Percentiles rank a stretch among this genome's conserved stretches.
Evolutionary conservation across 257 asterid genomes (phyloP).

Genomic region (Perilla frutescens): DNA sequence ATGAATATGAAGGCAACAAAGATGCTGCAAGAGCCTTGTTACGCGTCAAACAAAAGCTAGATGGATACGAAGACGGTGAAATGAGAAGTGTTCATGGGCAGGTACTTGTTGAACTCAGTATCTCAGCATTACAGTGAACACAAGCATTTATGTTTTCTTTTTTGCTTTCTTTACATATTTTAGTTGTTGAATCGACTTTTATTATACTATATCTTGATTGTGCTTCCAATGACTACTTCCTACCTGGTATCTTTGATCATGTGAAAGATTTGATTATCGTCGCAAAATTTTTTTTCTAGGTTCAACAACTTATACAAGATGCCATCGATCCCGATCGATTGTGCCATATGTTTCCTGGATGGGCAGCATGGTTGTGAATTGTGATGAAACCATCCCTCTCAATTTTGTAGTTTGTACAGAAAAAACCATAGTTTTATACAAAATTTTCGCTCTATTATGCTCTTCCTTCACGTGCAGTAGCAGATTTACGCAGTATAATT

Average conservation of each 20-base stretch:
- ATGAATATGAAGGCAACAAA: constrained; percentile 86
- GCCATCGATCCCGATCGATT: constrained; percentile 93
- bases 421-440: not conserved
- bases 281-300: constrained; percentile 44
- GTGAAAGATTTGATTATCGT: not conserved
- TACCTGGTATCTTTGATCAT: not conserved
- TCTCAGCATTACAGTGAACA: constrained; percentile 5
- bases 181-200: too few species aligned
- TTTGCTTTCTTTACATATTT: too few species aligned
- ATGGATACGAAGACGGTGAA: constrained; percentile 99
- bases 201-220: too few species aligned
- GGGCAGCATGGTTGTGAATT: constrained; percentile 94
- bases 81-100: constrained; percentile 94
- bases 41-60: constrained; percentile 98
- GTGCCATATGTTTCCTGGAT: constrained; percentile 97
- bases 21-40: constrained; percentile 98
- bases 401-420: constrained; percentile 30
- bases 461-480: too few species aligned
- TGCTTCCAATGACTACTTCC: not conserved
- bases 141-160: not conserved
- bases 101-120: constrained; percentile 50
- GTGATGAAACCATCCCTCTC: constrained; percentile 5
- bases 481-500: too few species aligned
- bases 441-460: too few species aligned
- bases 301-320: constrained; percentile 94